Percentiles rank a stretch among this genome's conserved stretches.
Evolutionary conservation across 169 alveolate genomes (phyloP).

Genomic region (Eimeria sp.): DNA sequence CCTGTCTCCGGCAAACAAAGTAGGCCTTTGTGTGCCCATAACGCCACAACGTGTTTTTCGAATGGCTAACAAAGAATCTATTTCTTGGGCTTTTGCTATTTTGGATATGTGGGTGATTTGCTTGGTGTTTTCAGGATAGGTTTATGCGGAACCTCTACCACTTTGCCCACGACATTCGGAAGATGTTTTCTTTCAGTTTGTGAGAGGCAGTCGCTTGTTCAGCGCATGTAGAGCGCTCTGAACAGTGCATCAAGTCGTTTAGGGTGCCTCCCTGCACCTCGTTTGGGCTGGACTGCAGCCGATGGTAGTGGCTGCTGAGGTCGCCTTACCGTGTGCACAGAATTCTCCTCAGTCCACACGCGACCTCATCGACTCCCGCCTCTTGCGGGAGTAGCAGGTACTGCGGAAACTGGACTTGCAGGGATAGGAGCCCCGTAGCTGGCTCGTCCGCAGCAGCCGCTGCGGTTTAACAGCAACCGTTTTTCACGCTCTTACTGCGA

Average conservation of each 20-base stretch:
- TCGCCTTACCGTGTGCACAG: slow-evolving; percentile 68
- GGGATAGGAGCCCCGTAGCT: slow-evolving; percentile 62
- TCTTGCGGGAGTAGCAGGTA: slow-evolving; percentile 59
- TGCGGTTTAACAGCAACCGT: slow-evolving; percentile 79
- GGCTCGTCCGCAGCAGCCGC: slow-evolving; percentile 74
- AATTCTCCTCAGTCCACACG: slow-evolving; percentile 71
- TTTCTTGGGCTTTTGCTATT: neutral
- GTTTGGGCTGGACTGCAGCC: slow-evolving; percentile 45
- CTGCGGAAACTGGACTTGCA: slow-evolving; percentile 61
- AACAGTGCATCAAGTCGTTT: slow-evolving; percentile 29
- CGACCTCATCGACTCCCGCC: slow-evolving; percentile 47
- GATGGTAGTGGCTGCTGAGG: slow-evolving; percentile 54
- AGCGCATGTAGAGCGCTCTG: slow-evolving; percentile 24
- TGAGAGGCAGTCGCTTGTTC: slow-evolving; percentile 48
- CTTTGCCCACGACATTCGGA: slow-evolving; percentile 79
- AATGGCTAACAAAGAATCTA: neutral
- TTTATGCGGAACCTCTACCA: slow-evolving; percentile 81
- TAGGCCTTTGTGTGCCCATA: neutral
- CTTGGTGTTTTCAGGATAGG: slow-evolving; percentile 30
- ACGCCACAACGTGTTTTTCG: neutral
- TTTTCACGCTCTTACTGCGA: slow-evolving; percentile 70
- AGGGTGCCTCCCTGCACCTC: slow-evolving; percentile 43
- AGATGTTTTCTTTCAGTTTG: slow-evolving; percentile 52
- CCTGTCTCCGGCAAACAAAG: slow-evolving; percentile 82
- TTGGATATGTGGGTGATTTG: neutral